Evolutionary conservation across 192 early-diverging fungal genomes (phyloP), one percentile per base, ranked within the genome.

Genomic region (Backusella parvicylindrica): DNA sequence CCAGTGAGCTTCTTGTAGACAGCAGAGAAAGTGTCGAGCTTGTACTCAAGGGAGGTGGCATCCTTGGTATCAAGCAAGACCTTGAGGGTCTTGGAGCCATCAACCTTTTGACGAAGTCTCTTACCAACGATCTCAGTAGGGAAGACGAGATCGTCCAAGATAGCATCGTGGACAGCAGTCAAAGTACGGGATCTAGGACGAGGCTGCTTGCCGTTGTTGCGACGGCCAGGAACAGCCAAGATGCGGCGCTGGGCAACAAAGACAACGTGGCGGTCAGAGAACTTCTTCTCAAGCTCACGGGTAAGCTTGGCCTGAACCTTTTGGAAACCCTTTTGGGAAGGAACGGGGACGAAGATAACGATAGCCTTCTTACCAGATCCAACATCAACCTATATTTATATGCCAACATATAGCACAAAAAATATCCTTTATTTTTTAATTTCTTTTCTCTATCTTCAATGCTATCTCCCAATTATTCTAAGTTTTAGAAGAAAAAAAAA

Each of bases 201-300:
- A 78, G 87, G 84, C 86, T 98, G 97, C 88, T 93, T 92, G 68
- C 50, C 26, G 68, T 76, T 76, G 73, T 91, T 89, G 82, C 95
- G 95, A 84, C 94, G 93, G 79, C 91, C 91, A 68, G 98, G 98
- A 91, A 96, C 96, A 79, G 88, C 88, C 84, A 98, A 86, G 85
- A 98, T 98, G 77, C 95, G 93, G 75, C 98, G 94, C 53, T 76
- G 75, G 40, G 68, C 66, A 71, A 76, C 79, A 71, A 99, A 92
- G 76, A 99, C 89, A 64, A 99, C 93, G 87, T 99, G 98, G 80
- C 97, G 93, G 90, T 99, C 98, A 81, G 95, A 95, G 92, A 99
- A 98, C 94, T 99, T 99, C 95, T 99, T 99, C 91, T 99, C 98
- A 77, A 99, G 90, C 91, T 99, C 98, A 83, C 98, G 95, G 80